Evolutionary conservation across 2,329 filamentous ascomycete species (phyloP).

Genomic region (Botrytis squamosa): DNA sequence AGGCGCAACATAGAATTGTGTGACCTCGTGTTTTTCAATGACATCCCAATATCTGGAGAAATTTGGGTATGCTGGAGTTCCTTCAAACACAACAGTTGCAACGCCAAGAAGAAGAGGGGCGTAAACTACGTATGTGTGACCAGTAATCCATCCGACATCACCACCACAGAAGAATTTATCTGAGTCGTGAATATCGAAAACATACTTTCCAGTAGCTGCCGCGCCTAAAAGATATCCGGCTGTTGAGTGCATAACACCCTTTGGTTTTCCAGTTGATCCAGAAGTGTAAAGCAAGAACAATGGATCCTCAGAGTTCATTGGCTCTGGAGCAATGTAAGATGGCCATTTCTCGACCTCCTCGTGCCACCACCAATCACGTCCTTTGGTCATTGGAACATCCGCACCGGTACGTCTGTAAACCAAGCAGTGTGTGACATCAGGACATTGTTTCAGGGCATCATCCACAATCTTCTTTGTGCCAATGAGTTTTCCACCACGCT

Average conservation of each 20-base stretch:
- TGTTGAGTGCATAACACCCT: conserved; percentile 98
- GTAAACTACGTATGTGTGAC: conserved; percentile 97
- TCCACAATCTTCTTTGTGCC: conserved; percentile 99
- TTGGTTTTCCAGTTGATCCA: conserved; percentile 96
- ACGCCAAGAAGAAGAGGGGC: conserved; percentile 90
- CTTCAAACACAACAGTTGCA: conserved; percentile 94
- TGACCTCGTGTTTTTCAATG: conserved; percentile 90
- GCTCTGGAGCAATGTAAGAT: conserved; percentile 82
- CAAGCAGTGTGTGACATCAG: conserved; percentile 78
- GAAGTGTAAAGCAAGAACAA: conserved; percentile 98
- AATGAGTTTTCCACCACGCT: conserved; percentile 95
- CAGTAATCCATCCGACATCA: conserved; percentile 98
- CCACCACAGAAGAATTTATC: conserved; percentile 97
- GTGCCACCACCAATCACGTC: conserved; percentile 96
- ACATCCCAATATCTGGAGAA: conserved; percentile 99
- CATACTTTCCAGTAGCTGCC: conserved; percentile 93
- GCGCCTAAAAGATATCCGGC: conserved; percentile 93
- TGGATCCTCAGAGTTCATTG: conserved; percentile 90
- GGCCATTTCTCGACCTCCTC: conserved; percentile 98
- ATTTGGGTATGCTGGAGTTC: conserved; percentile 93
- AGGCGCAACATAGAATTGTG: conserved; percentile 97
- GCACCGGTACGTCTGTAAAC: conserved; percentile 95
- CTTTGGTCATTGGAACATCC: conserved; percentile 85
- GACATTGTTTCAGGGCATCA: conserved; percentile 94
- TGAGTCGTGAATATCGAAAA: conserved; percentile 94